Base-by-base conservation (phyloP, 768 basidiomycete genomes). In the Fibroporia radiculosa region DNA sequence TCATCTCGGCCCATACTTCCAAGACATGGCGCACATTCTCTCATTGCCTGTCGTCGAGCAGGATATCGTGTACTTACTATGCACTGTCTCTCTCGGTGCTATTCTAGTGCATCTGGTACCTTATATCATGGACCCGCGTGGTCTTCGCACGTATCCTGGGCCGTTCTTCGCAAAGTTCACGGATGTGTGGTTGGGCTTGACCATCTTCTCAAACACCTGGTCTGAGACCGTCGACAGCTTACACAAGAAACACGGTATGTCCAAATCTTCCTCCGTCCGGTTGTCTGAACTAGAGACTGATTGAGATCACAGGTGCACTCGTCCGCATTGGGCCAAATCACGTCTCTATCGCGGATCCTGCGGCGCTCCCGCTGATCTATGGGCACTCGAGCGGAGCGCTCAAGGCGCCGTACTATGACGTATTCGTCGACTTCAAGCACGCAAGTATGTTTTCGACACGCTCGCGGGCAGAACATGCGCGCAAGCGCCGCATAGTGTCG, bases 401-500 rank as follows among this genome's bases (percentile, higher is more conserved):
- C 18, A 74, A 74, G 56, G 50, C 63, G 14, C 62, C 66, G 25
- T 71, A 71, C 50, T 73, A 67, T 48, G 57, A 60, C 23, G 56
- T 54, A 2, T 55, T 61, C 38, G 51, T 51, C 14, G 44, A 51
- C 24, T 53, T 57, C 36, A 39, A 44, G 14, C 7, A 73, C 77
- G 19, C 6, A 2, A 81, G 80, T 2, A 62, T 87, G n/a, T 85
- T 88, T 72, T 83, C 78, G 56, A 83, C 82, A 10, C 77, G 86
- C 35, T 73, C 83, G 57, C 76, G 86, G n/a, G 58, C 60, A 3
- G 84, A 86, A 42, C 90, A 93, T 57, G 72, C 84, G 3, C 77
- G 89, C 24, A 93, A 92, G 64, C 80, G 90, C 63, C 92, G 91
- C 65, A 82, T 92, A 42, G 73, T 90, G 28, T 78, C 84, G 0